Conservation (phyloP, 345 rosid species). For the Salix udensis region DNA sequence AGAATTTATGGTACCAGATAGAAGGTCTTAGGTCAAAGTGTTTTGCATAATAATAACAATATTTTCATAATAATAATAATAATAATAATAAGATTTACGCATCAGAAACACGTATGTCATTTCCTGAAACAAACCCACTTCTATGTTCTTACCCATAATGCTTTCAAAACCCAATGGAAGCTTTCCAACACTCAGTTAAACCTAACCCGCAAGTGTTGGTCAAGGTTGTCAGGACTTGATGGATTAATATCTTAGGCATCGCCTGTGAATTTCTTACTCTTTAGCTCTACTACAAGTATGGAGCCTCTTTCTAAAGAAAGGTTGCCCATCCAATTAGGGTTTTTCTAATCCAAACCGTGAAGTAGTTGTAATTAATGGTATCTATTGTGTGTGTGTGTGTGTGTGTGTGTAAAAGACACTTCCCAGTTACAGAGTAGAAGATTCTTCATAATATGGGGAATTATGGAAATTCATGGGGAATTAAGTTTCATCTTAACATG, state of each 20-base stretch:
- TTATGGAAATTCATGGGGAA: too few species aligned
- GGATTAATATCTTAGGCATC: not conserved
- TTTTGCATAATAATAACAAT: not conserved
- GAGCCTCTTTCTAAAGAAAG: too few species aligned
- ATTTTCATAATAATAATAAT: too few species aligned
- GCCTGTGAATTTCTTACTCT: not conserved
- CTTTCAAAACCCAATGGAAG: not conserved
- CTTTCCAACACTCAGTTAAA: not conserved
- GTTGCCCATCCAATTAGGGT: too few species aligned
- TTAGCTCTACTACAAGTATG: not conserved
- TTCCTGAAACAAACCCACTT: not conserved
- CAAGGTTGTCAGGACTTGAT: not conserved
- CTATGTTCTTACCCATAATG: not conserved
- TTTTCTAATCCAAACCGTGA: too few species aligned
- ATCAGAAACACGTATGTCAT: not conserved
- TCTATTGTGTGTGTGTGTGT: too few species aligned
- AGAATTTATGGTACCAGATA: not conserved
- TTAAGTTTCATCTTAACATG: too few species aligned
- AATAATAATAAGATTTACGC: not conserved
- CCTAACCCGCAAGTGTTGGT: not conserved
- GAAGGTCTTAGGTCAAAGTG: not conserved
- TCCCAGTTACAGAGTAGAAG: too few species aligned
- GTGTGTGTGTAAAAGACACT: too few species aligned
- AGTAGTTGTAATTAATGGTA: too few species aligned
- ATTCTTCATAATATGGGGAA: too few species aligned